phyloP scores from a whole-genome alignment of 805 yeast genomes.

The Cyberlindnera mycetangii region DNA sequence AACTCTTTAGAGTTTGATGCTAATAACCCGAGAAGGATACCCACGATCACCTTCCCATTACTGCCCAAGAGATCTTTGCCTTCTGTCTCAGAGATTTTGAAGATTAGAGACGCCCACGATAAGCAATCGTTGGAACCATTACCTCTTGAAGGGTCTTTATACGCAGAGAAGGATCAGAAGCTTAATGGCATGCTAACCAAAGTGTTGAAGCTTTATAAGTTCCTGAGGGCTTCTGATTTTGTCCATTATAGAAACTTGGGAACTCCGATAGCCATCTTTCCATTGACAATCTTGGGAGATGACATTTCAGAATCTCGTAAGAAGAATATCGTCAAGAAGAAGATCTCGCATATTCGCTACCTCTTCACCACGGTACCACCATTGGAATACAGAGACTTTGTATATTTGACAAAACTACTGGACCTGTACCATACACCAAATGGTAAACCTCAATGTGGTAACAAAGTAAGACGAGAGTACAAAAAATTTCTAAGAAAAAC shows the following conservation, averaged over 20 bases:
- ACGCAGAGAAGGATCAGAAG: conserved; percentile 8
- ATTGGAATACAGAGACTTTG: conserved; percentile 16
- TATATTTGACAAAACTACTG: conserved; percentile 16
- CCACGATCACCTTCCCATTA: conserved; percentile 14
- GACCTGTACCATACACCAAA: conserved; percentile 10
- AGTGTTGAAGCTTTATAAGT: conserved; percentile 21
- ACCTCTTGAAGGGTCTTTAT: conserved; percentile 1
- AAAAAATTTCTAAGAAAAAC: conserved; percentile 24
- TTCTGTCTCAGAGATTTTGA: conserved; percentile 2
- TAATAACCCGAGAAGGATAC: conserved; percentile 5
- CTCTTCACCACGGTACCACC: conserved; percentile 22
- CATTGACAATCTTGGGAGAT: conserved; percentile 21
- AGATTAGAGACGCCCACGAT: neutral
- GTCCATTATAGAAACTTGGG: conserved; percentile 21
- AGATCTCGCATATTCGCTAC: conserved; percentile 20
- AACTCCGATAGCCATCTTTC: conserved; percentile 19
- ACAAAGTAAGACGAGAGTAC: conserved; percentile 20
- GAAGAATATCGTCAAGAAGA: conserved; percentile 22
- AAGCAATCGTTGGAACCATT: neutral
- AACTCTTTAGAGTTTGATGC: conserved; percentile 11
- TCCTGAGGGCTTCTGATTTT: conserved; percentile 10
- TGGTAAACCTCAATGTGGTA: neutral
- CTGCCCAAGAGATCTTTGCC: conserved; percentile 17
- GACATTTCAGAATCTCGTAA: conserved; percentile 21
- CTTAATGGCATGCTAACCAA: conserved; percentile 20